Evolutionary conservation across 306 rosid genomes (phyloP).

Genomic region (Cucumis melo): DNA sequence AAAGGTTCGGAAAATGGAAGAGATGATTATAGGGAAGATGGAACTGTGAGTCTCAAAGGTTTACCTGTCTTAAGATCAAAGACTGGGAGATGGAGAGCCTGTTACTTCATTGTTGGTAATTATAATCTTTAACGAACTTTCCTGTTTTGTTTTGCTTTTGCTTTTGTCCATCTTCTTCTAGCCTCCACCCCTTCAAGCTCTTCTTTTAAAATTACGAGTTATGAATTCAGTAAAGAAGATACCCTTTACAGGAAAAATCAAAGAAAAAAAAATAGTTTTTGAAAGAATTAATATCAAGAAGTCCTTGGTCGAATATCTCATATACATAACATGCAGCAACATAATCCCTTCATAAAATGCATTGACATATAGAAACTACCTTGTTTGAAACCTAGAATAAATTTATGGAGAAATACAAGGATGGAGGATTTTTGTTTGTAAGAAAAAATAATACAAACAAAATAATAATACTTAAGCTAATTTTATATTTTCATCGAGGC

Average conservation of each 20-base stretch:
- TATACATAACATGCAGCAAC: neutral
- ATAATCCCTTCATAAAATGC: neutral
- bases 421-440: too few species aligned
- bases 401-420: too few species aligned
- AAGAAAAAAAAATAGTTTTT: neutral
- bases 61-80: conserved; percentile 22
- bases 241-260: neutral
- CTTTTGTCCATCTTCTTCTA: neutral
- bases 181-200: neutral
- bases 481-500: too few species aligned
- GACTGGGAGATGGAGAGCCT: conserved; percentile 26
- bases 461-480: too few species aligned
- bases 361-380: neutral
- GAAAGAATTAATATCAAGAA: neutral
- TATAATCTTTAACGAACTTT: neutral
- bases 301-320: neutral
- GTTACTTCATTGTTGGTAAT: conserved; percentile 23
- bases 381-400: neutral
- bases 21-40: too few species aligned
- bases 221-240: neutral
- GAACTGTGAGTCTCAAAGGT: conserved; percentile 25
- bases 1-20: too few species aligned
- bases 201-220: neutral
- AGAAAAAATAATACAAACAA: too few species aligned
- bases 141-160: neutral